Base-by-base conservation (phyloP, 1,284 basidiomycete species). In the Leccinum griseonigrum region DNA sequence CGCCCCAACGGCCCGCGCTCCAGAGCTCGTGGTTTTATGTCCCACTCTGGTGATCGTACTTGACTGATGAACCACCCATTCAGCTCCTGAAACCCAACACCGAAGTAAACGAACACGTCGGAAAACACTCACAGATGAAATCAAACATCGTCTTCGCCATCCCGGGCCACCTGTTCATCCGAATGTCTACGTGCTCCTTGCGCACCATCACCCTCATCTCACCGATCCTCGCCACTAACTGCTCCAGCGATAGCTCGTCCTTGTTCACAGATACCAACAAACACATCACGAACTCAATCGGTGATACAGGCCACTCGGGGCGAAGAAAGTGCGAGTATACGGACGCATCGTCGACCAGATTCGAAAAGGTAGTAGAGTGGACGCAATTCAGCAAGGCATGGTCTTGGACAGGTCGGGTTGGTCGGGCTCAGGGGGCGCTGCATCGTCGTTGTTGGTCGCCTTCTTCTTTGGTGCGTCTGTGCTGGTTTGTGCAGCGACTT, bases 251-350 rank as follows among this genome's bases (percentile, higher is more conserved):
- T 61, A 82, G 62, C 13, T 64, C 68, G 28, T 75, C 71, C 64
- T 77, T 79, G 60, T 81, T 71, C 8, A 76, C 73, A 9, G 78
- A 78, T 16, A 89, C 79, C 31, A 90, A 72, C 1, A 88, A 62
- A 10, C 75, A 75, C 54, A 83, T 81, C 36, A 87, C 77, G 62
- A 90, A 83, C 70, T 90, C 88, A 43, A 88, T 76, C 0, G 88
- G 88, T 0, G 86, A 78, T 7, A 89, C 78, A 52, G 57, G 74
- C 72, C 61, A 79, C 67, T 61, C 75, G 64, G 60, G 70, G 65
- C 65, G 69, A 26, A 75, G 63, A 60, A 83, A 78, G 11, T 76
- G 62, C 0, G 71, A 62, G 59, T 70, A 76, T 38, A 77, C 63
- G 1, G 73, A 68, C 0, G 63, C 51, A 56, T 79, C 74, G 3